Percentiles rank a stretch among this genome's conserved stretches.
Evolutionary conservation across 305 asterid genomes (phyloP).

Genomic region (Ruellia speciosa): DNA sequence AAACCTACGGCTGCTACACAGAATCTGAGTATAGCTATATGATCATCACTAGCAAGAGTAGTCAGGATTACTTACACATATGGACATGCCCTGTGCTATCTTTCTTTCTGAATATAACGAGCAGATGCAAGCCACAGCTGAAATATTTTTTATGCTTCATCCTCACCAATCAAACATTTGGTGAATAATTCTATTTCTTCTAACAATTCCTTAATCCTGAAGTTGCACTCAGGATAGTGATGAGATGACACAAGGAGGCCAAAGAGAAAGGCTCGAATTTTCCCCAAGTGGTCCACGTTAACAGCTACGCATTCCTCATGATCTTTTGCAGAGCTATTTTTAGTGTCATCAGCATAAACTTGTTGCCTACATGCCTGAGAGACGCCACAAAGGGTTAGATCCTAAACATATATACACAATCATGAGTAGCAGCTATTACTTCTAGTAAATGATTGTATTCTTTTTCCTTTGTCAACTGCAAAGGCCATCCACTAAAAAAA

Average conservation of each 20-base stretch:
- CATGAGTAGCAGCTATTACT: background rate
- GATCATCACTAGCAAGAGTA: too few relatives aligned
- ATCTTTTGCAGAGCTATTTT: slow-evolving; percentile 28
- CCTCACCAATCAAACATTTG: slow-evolving; percentile 53
- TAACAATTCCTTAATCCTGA: slow-evolving; percentile 33
- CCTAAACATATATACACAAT: background rate
- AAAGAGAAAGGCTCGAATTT: slow-evolving; percentile 39
- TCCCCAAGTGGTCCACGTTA: slow-evolving; percentile 23
- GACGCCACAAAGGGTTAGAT: slow-evolving; percentile 18
- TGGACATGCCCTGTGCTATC: too few relatives aligned
- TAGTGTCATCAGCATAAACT: slow-evolving; percentile 39
- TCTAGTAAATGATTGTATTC: too few relatives aligned
- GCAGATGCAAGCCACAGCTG: background rate
- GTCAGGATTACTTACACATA: too few relatives aligned
- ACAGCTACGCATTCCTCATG: slow-evolving; percentile 18
- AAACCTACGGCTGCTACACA: too few relatives aligned
- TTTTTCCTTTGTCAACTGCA: too few relatives aligned
- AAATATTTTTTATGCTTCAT: slow-evolving; percentile 8
- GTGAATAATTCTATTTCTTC: slow-evolving; percentile 65
- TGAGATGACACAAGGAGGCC: slow-evolving; percentile 32
- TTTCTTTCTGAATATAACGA: too few relatives aligned
- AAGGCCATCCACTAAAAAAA: too few relatives aligned
- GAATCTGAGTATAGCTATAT: too few relatives aligned
- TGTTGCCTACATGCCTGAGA: slow-evolving; percentile 61
- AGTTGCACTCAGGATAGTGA: slow-evolving; percentile 21